Evolutionary conservation across 139 green algal genomes (phyloP).

Genomic region (Micractinium sp.): DNA sequence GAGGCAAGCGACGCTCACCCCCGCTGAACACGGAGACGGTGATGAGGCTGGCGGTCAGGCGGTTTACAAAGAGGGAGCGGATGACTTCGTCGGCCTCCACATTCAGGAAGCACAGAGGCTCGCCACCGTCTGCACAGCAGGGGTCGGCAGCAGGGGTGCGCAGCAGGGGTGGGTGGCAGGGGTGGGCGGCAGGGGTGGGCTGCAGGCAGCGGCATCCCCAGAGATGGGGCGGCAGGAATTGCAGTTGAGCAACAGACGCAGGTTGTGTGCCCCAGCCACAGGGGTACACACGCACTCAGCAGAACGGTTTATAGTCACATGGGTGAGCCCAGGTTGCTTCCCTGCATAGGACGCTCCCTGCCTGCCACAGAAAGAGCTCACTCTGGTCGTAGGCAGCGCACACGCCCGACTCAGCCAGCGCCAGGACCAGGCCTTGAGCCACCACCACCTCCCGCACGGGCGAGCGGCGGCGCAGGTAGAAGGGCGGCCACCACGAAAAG

Average conservation of each 20-base stretch:
- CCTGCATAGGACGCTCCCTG: background rate
- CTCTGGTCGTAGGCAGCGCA: slow-evolving; percentile 11
- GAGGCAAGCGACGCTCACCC: background rate
- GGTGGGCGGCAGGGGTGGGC: background rate
- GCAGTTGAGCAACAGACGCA: background rate
- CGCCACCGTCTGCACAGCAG: slow-evolving; percentile 10
- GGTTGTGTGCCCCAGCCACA: background rate
- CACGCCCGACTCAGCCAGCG: background rate
- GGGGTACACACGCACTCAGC: background rate
- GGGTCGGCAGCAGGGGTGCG: too few relatives aligned
- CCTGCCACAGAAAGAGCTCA: background rate
- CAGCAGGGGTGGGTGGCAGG: background rate
- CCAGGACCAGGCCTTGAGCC: background rate
- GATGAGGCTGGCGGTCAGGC: background rate
- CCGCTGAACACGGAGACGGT: slow-evolving; percentile 3
- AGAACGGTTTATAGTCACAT: too few relatives aligned
- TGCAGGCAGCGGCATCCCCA: too few relatives aligned
- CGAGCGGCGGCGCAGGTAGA: background rate
- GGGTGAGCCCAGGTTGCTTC: background rate
- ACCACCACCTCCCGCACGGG: background rate
- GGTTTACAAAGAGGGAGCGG: background rate
- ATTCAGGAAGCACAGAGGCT: slow-evolving; percentile 18
- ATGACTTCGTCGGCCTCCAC: slow-evolving; percentile 8
- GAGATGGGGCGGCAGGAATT: too few relatives aligned
- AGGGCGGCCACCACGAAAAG: background rate